These are phyloP conservation scores for Carex pumila DNA, from an alignment of 176 grass and related monocot species.

Conservation along the genomic window DNA sequence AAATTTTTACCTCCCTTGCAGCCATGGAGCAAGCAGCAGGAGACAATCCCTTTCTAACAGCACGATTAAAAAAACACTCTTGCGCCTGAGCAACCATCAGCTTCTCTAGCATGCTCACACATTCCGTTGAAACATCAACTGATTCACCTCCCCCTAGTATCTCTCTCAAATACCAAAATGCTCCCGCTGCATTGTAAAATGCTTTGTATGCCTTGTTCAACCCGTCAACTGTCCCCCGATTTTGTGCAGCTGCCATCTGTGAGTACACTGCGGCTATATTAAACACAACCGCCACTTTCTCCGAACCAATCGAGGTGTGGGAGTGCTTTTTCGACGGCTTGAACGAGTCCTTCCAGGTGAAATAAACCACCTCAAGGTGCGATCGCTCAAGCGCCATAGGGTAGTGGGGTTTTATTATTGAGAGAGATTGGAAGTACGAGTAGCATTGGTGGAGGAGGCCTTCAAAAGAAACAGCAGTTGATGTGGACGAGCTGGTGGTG, in stretches of 20 bases:
- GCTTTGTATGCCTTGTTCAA: slow-evolving; percentile 35
- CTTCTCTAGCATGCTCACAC: slow-evolving; percentile 35
- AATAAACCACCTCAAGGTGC: slow-evolving; percentile 9
- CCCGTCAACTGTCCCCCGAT: slow-evolving; percentile 27
- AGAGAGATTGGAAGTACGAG: slow-evolving; percentile 35
- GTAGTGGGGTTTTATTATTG: slow-evolving; percentile 24
- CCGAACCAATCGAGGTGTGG: slow-evolving; percentile 35
- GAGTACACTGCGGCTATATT: slow-evolving; percentile 32
- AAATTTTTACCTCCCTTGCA: slow-evolving; percentile 34
- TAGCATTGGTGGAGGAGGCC: slow-evolving; percentile 24
- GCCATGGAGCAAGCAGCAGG: slow-evolving; percentile 34
- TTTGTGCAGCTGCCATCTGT: slow-evolving; percentile 28
- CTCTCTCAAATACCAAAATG: slow-evolving; percentile 22
- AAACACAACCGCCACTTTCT: slow-evolving; percentile 45
- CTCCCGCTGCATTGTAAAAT: slow-evolving; percentile 40
- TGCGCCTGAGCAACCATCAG: slow-evolving; percentile 58
- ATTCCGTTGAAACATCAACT: slow-evolving; percentile 34
- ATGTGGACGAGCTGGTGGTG: neutral
- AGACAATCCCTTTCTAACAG: slow-evolving; percentile 25
- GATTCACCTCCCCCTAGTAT: neutral
- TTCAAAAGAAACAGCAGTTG: neutral
- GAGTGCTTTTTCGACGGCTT: neutral
- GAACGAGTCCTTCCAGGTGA: slow-evolving; percentile 47
- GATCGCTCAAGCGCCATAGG: slow-evolving; percentile 26
- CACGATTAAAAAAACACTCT: slow-evolving; percentile 61